Evolutionary conservation across 257 asterid species (phyloP), one percentile per base, ranked within the genome.

Genomic region (Sherardia arvensis): DNA sequence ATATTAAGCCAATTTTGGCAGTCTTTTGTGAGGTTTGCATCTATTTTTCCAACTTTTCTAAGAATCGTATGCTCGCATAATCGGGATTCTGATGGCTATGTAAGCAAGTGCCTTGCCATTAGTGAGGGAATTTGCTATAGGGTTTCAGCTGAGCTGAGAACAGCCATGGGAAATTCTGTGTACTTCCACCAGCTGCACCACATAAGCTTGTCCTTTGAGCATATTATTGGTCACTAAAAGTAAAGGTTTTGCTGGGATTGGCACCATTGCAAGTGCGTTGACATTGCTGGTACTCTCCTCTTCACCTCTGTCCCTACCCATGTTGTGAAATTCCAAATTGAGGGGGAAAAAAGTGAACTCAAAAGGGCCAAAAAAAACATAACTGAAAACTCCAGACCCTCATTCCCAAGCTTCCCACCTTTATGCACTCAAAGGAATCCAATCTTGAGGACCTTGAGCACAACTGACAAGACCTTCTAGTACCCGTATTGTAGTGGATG

Each of bases 251-350:
- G 43, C 57, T 36, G n/a, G 3, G 14, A 10, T 61, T 40, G 32
- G 56, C 67, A 64, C 68, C 68, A 25, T 64, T 64, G 48, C 68
- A 10, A 64, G 68, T 64, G 68, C 49, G 68, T 54, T 64, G 60
- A 64, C 68, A n/a, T 29, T 38, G 3, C 33, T 17, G 4, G 18
- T 25, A 14, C 43, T 7, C 56, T 20, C 67, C 56, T 20, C 67
- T 34, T 10, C 68, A 64, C 29, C 29, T 2, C 29, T 45, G 67
- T 18, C 59, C 68, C 43, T 64, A 28, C 47, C 40, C 57, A 14
- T 10, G 29, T n/a, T 29, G 47, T 64, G 47, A 48, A n/a, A 28
- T 64, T 64, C 47, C 68, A 27, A 28, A 18, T 20, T 27, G 29
- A 43, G n/a, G 20, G 20, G 20, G 6, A 2, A 1, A 47, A 63